Evolutionary conservation across 345 rosid genomes (phyloP).

Genomic region (Garcia nutans): DNA sequence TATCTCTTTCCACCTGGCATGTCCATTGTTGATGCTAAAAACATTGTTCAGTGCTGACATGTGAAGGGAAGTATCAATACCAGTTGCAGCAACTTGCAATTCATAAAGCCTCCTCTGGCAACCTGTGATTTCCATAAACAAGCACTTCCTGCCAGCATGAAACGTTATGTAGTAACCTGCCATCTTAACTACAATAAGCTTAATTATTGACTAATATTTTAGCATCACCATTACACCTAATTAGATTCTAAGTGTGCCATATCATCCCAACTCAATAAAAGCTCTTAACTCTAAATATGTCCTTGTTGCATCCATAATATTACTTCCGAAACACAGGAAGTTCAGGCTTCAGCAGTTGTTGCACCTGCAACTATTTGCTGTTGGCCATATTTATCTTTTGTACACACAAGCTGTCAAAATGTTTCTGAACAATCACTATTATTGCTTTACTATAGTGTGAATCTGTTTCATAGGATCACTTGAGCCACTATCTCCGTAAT

Average conservation of each 20-base stretch:
- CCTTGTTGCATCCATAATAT: neutral
- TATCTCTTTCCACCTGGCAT: neutral
- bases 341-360: neutral
- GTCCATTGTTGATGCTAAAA: neutral
- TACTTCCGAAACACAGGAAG: neutral
- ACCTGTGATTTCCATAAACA: neutral
- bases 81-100: neutral
- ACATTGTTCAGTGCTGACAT: neutral
- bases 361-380: neutral
- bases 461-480: neutral
- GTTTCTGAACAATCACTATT: neutral
- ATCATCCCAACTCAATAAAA: neutral
- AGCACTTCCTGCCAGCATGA: neutral
- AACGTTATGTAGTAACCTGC: neutral
- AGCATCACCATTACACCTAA: neutral
- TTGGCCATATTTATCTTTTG: neutral
- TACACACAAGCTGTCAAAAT: neutral
- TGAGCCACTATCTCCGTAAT: neutral
- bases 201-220: neutral
- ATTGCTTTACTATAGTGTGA: no score
- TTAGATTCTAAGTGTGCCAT: neutral
- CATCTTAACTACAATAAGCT: neutral
- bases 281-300: neutral
- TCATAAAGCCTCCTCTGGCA: neutral
- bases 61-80: neutral